Conservation (phyloP, 2,329 filamentous ascomycete genomes). For the Ophiostoma pallidulum region DNA sequence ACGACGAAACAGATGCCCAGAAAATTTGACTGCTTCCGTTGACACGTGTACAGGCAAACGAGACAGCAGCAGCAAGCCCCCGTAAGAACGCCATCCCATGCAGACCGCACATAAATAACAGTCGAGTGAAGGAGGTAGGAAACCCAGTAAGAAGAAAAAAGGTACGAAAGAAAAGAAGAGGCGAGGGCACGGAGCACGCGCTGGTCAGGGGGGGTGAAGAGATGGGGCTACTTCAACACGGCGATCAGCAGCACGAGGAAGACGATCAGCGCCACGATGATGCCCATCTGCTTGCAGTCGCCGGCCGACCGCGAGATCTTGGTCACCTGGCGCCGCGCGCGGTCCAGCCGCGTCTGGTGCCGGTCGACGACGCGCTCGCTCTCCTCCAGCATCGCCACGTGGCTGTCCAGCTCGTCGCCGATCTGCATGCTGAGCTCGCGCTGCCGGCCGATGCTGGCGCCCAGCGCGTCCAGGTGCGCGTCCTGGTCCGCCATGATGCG, state of each 20-base stretch:
- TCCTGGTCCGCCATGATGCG: conserved; percentile 83
- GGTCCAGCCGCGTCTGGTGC: conserved; percentile 65
- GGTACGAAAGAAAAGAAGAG: not conserved
- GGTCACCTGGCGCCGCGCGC: conserved; percentile 63
- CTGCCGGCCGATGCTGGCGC: conserved; percentile 80
- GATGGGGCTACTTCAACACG: conserved; percentile 55
- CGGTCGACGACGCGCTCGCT: conserved; percentile 75
- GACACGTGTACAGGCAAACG: too few relatives aligned
- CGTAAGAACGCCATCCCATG: conserved; percentile 3
- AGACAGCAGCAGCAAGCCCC: not conserved
- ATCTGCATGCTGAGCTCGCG: conserved; percentile 92
- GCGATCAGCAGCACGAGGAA: conserved; percentile 75
- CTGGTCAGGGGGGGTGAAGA: not conserved
- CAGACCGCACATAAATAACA: not conserved
- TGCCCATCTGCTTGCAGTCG: conserved; percentile 80
- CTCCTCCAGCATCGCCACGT: conserved; percentile 82
- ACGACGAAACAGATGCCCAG: too few relatives aligned
- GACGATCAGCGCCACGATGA: conserved; percentile 73
- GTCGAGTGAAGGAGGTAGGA: not conserved
- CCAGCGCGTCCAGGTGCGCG: conserved; percentile 78
- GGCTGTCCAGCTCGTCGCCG: conserved; percentile 86
- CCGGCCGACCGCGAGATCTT: conserved; percentile 63
- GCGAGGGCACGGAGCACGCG: not conserved
- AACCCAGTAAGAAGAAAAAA: not conserved
- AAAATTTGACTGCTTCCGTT: too few relatives aligned